phyloP scores from a whole-genome alignment of 1,284 basidiomycete species.

The Neolentinus lepideus region DNA sequence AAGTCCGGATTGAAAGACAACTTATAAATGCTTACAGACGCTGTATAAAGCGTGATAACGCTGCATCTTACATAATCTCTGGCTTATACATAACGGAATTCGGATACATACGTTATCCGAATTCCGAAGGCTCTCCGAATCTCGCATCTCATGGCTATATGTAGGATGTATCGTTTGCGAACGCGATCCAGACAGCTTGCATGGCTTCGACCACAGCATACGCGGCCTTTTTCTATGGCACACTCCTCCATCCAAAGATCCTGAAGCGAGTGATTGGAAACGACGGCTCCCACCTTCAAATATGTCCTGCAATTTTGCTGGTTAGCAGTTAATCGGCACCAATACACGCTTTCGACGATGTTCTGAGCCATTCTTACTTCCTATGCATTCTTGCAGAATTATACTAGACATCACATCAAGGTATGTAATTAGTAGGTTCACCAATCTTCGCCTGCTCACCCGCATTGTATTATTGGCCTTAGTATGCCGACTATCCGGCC shows the following conservation, averaged over 20 bases:
- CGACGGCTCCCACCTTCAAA: conserved; percentile 30
- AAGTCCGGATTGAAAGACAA: too few relatives aligned
- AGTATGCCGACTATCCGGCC: conserved; percentile 77
- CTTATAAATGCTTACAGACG: too few relatives aligned
- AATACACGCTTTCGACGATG: not conserved
- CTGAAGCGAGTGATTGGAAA: conserved; percentile 46
- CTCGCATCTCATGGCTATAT: not conserved
- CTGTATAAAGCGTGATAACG: too few relatives aligned
- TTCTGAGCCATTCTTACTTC: conserved; percentile 4
- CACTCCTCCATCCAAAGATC: conserved; percentile 47
- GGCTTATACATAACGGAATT: too few relatives aligned
- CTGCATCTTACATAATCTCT: too few relatives aligned
- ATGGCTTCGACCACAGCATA: not conserved
- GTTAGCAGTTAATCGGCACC: conserved; percentile 22
- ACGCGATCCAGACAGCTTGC: not conserved
- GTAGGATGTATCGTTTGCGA: not conserved
- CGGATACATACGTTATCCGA: too few relatives aligned
- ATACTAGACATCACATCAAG: conserved; percentile 69
- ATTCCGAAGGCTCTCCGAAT: not conserved
- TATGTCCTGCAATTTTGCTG: conserved; percentile 40
- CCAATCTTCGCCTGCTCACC: not conserved
- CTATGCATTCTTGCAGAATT: conserved; percentile 37
- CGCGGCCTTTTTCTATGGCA: conserved; percentile 83
- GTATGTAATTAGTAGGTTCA: conserved; percentile 15
- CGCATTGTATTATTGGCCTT: not conserved